Conservation (phyloP, 768 basidiomycete genomes). For the Tylopilus sp. region DNA sequence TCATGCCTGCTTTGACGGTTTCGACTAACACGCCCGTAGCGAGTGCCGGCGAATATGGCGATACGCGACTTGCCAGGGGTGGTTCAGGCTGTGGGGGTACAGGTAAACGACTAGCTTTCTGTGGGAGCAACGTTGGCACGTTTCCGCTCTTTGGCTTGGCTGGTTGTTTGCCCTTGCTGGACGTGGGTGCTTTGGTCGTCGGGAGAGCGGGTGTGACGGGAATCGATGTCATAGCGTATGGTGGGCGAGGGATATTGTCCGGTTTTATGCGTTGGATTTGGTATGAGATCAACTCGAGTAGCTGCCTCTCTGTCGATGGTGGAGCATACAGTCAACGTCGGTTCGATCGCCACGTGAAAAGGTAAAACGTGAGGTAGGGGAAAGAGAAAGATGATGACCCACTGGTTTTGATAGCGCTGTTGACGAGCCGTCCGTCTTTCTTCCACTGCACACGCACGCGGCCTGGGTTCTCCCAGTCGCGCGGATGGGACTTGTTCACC, state of each 20-base stretch:
- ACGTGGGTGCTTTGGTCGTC: slow-evolving; percentile 29
- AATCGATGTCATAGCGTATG: slow-evolving; percentile 43
- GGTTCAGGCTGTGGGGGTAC: slow-evolving; percentile 76
- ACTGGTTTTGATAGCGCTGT: slow-evolving; percentile 75
- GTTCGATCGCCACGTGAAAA: background rate
- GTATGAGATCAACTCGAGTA: slow-evolving; percentile 69
- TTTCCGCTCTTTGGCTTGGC: slow-evolving; percentile 45
- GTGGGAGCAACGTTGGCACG: slow-evolving; percentile 23
- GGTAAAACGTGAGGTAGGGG: background rate
- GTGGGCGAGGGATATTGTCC: slow-evolving; percentile 63
- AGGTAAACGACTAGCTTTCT: slow-evolving; percentile 47
- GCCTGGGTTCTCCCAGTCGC: slow-evolving; percentile 98
- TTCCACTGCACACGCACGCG: slow-evolving; percentile 92
- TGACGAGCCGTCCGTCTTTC: slow-evolving; percentile 66
- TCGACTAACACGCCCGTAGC: slow-evolving; percentile 77
- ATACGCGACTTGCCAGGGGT: slow-evolving; percentile 67
- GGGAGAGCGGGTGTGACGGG: slow-evolving; percentile 28
- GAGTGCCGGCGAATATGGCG: slow-evolving; percentile 76
- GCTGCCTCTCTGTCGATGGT: slow-evolving; percentile 62
- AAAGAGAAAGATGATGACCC: slow-evolving; percentile 26
- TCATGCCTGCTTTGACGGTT: slow-evolving; percentile 84
- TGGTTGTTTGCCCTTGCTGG: slow-evolving; percentile 49
- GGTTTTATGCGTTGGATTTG: slow-evolving; percentile 74
- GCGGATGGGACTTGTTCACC: slow-evolving; percentile 85
- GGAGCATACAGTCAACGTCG: background rate